These are phyloP conservation scores for Fraxinus sp. DNA, from an alignment of 305 asterid species.

Conservation along the genomic window DNA sequence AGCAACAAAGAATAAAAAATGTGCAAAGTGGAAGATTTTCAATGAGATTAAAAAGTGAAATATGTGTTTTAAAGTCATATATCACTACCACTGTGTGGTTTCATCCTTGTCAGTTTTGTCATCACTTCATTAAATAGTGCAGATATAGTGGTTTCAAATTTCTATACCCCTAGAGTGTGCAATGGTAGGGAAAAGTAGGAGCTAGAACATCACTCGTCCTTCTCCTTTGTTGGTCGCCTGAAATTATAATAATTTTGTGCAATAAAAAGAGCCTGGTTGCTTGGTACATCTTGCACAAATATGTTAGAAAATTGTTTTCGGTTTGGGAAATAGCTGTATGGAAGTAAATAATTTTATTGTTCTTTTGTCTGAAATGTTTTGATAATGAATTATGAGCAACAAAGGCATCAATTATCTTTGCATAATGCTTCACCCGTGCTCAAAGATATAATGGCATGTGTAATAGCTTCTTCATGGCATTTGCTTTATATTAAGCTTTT, in stretches of 20 bases:
- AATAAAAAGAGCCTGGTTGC: neutral
- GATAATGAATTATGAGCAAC: neutral
- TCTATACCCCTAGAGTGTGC: neutral
- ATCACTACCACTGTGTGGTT: neutral
- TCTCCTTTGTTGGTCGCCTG: neutral
- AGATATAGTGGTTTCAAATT: neutral
- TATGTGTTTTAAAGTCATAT: neutral
- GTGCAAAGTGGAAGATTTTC: neutral
- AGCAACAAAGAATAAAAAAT: neutral
- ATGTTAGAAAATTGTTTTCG: neutral
- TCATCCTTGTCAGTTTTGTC: neutral
- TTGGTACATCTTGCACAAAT: neutral
- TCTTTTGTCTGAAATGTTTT: neutral
- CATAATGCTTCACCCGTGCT: neutral
- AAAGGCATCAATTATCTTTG: neutral
- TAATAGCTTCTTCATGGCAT: neutral
- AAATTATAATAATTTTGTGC: neutral
- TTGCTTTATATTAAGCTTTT: conserved; percentile 16
- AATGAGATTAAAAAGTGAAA: neutral
- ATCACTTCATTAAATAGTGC: neutral
- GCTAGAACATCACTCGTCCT: neutral
- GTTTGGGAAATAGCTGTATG: neutral
- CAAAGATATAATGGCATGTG: neutral
- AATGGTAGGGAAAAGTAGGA: neutral
- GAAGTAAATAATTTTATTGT: neutral